Base-by-base conservation (phyloP, 495 filamentous ascomycete species). In the Lophiotrema nucula region DNA sequence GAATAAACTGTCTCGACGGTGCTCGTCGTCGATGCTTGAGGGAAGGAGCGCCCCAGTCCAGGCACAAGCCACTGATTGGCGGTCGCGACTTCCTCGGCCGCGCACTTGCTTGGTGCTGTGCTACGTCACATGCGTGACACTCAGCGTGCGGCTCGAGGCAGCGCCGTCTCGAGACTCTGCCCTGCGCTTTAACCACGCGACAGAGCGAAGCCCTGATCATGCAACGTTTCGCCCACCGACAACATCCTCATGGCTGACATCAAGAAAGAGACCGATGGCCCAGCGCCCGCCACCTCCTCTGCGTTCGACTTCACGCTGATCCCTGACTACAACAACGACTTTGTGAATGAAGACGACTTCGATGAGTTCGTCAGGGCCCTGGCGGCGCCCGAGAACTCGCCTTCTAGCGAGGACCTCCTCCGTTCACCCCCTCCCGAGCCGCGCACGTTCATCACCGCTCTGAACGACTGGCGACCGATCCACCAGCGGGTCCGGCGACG, bases 391-490 rank as follows among this genome's bases (percentile, higher is more conserved):
- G 74, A 76, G 26, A 53, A 53, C 21, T 72, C 70, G 0, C 67
- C 70, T 12, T 72, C 71, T 1, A 48, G 70, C 39, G 73, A 74
- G 21, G 72, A 77, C 50, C 67, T 73, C 13, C 53, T 58, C 16
- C n/a, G n/a, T n/a, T 46, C 59, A 16, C 65, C 69, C 10, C 31
- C 28, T 11, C 53, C 53, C 23, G 31, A 58, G 19, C 62, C 26
- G 1, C 42, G 48, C 11, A 66, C 35, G 13, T 77, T 77, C 60
- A 74, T 77, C 51, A 76, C 72, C 10, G 74, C 74, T 13, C 67
- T 76, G 26, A 77, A 77, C 48, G 74, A 77, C 64, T 77, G 74
- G 74, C 53, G 70, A 26, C 74, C 74, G 2, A 63, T 77, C 13
- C 67, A 69, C 52, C 74, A 76, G 57, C 66, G 66, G 3, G 74